Evolutionary conservation across 1,284 basidiomycete species (phyloP).

Genomic region (Trichosporon sp.): DNA sequence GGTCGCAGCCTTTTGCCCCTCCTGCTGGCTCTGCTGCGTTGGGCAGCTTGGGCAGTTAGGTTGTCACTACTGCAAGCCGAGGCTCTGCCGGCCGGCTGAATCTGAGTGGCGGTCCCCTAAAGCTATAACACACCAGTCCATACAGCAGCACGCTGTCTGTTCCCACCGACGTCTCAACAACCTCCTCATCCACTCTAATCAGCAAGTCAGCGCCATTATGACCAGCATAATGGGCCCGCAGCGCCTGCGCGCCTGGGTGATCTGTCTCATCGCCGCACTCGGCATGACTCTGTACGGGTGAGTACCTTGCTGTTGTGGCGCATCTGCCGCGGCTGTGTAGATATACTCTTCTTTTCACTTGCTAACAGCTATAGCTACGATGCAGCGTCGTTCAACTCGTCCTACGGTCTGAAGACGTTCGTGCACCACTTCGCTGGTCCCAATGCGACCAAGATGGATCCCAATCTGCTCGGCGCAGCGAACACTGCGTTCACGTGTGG

Average conservation of each 20-base stretch:
- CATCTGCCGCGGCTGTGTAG: too few relatives aligned
- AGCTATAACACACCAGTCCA: too few relatives aligned
- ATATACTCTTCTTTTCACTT: not conserved
- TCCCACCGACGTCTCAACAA: too few relatives aligned
- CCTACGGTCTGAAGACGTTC: constrained; percentile 5
- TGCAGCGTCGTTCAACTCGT: constrained; percentile 1
- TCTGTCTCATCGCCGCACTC: not conserved
- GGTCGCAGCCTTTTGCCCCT: too few relatives aligned
- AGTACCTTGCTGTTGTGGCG: not conserved
- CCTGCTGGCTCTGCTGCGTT: too few relatives aligned
- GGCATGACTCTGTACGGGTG: constrained; percentile 2
- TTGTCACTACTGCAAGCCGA: too few relatives aligned
- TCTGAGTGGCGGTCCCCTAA: too few relatives aligned
- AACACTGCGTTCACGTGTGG: constrained; percentile 6
- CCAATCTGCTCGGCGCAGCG: constrained; percentile 1
- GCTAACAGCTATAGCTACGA: not conserved
- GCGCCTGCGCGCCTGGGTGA: not conserved
- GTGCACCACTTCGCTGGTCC: constrained; percentile 6
- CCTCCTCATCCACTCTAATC: not conserved
- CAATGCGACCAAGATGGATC: not conserved
- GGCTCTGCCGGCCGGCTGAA: too few relatives aligned
- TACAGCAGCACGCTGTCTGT: too few relatives aligned
- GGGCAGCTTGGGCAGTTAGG: too few relatives aligned
- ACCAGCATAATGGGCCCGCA: not conserved
- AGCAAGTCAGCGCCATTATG: not conserved